Evolutionary conservation across 352 stramenopile genomes (phyloP).

Genomic region (Blastocystis hominis): DNA sequence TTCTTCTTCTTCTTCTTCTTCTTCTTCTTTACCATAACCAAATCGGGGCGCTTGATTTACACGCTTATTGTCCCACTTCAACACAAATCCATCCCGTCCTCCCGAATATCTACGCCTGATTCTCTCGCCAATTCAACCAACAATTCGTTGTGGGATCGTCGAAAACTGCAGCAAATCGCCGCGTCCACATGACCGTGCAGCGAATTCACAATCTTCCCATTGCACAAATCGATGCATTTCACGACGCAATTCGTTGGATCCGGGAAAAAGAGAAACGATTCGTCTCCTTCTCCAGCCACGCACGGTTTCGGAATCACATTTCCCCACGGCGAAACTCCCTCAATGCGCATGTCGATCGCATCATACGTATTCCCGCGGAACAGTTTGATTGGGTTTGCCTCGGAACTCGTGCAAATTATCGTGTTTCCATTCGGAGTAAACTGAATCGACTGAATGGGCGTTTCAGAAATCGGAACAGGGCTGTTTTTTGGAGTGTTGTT

Average conservation of each 20-base stretch:
- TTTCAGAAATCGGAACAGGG: neutral
- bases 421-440: neutral
- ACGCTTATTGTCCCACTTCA: neutral
- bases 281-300: neutral
- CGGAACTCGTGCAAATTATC: neutral
- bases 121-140: neutral
- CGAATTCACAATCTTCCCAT: neutral
- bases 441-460: neutral
- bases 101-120: neutral
- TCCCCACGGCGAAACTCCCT: neutral
- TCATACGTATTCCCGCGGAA: neutral
- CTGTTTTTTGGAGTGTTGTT: neutral
- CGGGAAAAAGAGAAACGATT: neutral
- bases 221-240: neutral
- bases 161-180: conserved; percentile 28
- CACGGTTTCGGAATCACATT: conserved; percentile 11
- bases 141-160: neutral
- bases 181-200: conserved; percentile 11
- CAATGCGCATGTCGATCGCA: neutral
- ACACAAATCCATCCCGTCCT: conserved; percentile 28
- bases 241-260: neutral
- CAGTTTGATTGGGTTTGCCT: neutral
- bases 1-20: neutral
- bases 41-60: neutral
- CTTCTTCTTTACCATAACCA: neutral